A percentile compares a stretch with the other conserved stretches of the same genome.
Conservation (phyloP, 2,329 filamentous ascomycete species). For the Emergomyces orientalis region DNA sequence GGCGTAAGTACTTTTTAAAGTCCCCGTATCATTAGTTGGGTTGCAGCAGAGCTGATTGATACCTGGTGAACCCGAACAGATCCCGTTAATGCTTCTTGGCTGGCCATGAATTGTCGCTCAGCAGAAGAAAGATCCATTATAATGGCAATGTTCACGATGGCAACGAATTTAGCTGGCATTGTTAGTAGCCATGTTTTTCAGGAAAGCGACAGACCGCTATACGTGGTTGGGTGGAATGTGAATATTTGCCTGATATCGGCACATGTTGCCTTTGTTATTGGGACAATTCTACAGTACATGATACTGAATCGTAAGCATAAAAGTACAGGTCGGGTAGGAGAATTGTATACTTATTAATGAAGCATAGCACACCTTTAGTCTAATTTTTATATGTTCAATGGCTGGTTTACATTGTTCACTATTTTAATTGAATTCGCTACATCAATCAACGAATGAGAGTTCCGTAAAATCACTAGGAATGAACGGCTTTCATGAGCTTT, state of each 20-base stretch:
- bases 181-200: not conserved
- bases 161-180: not conserved
- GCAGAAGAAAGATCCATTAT: conserved; percentile 2
- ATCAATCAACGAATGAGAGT: not conserved
- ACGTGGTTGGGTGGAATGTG: not conserved
- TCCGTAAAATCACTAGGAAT: no score
- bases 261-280: not conserved
- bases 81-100: not conserved
- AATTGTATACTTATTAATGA: not conserved
- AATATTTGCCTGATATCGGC: not conserved
- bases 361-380: not conserved
- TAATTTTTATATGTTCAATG: not conserved
- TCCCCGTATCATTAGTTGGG: not conserved
- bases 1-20: conserved; percentile 6
- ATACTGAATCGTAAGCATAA: not conserved
- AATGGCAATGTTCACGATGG: not conserved
- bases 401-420: not conserved
- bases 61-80: not conserved
- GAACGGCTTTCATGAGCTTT: not conserved
- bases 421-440: not conserved
- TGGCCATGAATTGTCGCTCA: not conserved
- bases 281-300: not conserved
- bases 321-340: not conserved
- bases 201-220: not conserved
- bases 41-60: not conserved